Conservation (phyloP, 352 stramenopile genomes). For the Phytophthora citrophthora region DNA sequence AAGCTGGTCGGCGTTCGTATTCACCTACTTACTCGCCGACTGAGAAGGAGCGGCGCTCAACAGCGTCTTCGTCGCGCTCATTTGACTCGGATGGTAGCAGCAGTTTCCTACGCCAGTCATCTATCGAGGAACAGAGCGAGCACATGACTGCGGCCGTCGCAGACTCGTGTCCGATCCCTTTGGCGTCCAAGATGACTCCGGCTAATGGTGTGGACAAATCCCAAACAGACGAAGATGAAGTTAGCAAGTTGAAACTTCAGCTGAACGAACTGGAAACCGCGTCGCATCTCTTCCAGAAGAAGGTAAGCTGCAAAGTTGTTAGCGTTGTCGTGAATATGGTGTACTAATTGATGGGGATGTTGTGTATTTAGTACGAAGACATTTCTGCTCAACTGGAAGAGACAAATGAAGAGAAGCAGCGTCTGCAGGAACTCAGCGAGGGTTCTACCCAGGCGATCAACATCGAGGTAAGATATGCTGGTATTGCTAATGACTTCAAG, state of each 20-base stretch:
- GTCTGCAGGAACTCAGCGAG: constrained; percentile 53
- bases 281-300: constrained; percentile 54
- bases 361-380: constrained; percentile 59
- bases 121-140: constrained; percentile 40
- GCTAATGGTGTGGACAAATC: constrained; percentile 25
- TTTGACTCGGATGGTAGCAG: constrained; percentile 42
- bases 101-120: constrained; percentile 37
- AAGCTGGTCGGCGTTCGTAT: constrained; percentile 31
- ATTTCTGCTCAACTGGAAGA: constrained; percentile 55
- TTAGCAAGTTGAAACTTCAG: constrained; percentile 51
- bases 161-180: constrained; percentile 53
- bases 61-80: constrained; percentile 44
- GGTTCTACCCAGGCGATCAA: constrained; percentile 56
- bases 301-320: constrained; percentile 29
- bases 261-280: constrained; percentile 51
- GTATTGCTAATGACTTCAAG: background rate
- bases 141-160: constrained; percentile 50
- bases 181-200: constrained; percentile 29
- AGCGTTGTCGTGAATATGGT: background rate
- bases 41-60: constrained; percentile 48
- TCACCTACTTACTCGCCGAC: constrained; percentile 33
- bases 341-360: constrained; percentile 1
- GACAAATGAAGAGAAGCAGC: constrained; percentile 62
- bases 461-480: constrained; percentile 53
- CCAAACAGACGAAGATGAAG: constrained; percentile 45